phyloP scores from a whole-genome alignment of 2,329 filamentous ascomycete species.

The Cercospora brassicicola region DNA sequence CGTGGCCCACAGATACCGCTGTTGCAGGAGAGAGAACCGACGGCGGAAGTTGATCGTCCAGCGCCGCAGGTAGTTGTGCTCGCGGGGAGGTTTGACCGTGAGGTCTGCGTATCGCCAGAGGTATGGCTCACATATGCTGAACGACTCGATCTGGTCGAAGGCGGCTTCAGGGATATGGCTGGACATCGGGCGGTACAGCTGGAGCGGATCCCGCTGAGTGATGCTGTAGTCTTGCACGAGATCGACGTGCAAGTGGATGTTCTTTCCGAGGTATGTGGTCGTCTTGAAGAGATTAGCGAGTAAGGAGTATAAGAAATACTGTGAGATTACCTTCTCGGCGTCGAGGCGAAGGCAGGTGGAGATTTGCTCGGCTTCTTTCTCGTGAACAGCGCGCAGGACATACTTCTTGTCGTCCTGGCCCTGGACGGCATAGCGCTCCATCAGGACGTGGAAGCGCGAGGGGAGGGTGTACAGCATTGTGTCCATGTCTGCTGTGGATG shows the following conservation, averaged over 20 bases:
- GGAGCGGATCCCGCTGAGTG: background rate
- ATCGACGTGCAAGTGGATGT: background rate
- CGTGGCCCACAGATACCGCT: background rate
- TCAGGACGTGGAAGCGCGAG: background rate
- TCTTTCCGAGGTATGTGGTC: background rate
- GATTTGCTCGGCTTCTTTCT: background rate
- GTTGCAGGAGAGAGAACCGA: background rate
- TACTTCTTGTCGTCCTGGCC: background rate
- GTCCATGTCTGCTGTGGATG: background rate
- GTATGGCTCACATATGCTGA: conserved; percentile 10
- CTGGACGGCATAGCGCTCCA: background rate
- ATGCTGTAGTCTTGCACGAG: background rate
- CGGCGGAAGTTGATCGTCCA: conserved; percentile 7
- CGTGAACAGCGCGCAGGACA: background rate
- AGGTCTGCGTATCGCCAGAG: background rate
- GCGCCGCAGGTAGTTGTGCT: conserved; percentile 10
- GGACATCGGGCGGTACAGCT: background rate
- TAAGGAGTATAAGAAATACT: background rate
- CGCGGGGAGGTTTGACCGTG: background rate
- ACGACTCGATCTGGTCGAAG: background rate
- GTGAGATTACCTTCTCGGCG: background rate
- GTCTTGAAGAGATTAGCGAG: background rate
- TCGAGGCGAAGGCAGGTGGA: background rate
- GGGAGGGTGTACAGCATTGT: background rate
- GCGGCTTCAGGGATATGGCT: background rate